A percentile compares a stretch with the other conserved stretches of the same genome.
These are phyloP conservation scores for Cutaneotrichosporon arboriforme DNA, from an alignment of 1,284 basidiomycete genomes.

Conservation along the genomic window DNA sequence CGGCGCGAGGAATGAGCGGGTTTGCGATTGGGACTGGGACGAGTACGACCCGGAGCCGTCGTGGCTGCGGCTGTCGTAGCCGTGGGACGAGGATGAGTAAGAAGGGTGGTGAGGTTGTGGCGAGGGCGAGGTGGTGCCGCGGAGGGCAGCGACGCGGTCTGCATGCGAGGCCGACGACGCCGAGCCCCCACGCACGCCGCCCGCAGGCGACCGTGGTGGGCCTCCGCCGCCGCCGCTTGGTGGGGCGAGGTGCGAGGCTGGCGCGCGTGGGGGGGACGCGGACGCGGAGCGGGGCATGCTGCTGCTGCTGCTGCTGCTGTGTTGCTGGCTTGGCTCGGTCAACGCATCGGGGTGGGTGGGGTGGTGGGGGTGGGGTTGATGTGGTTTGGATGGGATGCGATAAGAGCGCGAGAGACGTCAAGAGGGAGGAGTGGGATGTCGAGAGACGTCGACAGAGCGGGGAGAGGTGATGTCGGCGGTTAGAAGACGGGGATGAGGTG, in stretches of 20 bases:
- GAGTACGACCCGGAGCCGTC: not conserved
- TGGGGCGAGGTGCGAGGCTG: not conserved
- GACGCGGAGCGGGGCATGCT: not conserved
- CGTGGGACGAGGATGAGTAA: not conserved
- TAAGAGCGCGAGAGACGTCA: no score
- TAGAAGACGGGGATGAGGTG: no score
- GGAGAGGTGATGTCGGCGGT: no score
- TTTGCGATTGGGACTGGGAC: not conserved
- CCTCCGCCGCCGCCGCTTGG: no score
- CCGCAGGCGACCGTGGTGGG: no score
- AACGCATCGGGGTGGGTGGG: no score
- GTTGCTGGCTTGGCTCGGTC: not conserved
- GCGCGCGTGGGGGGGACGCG: not conserved
- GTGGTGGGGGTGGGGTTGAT: no score
- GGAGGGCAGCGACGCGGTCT: not conserved
- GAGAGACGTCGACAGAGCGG: no score
- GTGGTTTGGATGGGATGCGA: no score
- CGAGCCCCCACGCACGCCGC: no score
- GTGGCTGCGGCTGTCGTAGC: not conserved
- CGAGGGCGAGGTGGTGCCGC: not conserved
- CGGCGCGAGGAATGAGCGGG: slow-evolving; percentile 17
- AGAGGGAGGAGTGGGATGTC: no score
- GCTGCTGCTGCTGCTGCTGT: not conserved
- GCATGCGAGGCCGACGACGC: not conserved
- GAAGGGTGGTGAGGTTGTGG: not conserved